These are phyloP conservation scores for Nannochloropsis salina DNA, from an alignment of 108 stramenopile genomes.

Conservation along the genomic window DNA sequence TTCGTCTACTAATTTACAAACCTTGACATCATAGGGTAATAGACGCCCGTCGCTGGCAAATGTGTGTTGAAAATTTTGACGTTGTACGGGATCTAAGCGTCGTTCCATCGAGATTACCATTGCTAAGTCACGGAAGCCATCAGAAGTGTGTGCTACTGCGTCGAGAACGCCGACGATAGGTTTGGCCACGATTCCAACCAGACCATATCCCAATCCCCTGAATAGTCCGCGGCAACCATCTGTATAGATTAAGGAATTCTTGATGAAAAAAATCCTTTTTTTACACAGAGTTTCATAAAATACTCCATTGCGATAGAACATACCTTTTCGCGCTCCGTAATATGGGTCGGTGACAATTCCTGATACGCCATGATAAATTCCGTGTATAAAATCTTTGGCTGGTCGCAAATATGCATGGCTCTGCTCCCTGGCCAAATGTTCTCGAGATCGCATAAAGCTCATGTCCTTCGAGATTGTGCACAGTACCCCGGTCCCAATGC, in stretches of 20 bases:
- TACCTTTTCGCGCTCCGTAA: not conserved
- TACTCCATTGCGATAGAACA: not conserved
- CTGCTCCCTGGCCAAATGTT: conserved; percentile 61
- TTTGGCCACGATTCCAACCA: conserved; percentile 46
- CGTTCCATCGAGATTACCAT: not conserved
- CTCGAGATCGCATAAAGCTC: conserved; percentile 68
- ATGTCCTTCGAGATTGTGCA: conserved; percentile 63
- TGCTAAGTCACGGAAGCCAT: conserved; percentile 48
- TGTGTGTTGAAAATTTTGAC: not conserved
- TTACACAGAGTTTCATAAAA: too few species aligned
- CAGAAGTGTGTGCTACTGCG: conserved; percentile 50
- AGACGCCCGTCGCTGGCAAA: not conserved
- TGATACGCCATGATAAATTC: conserved; percentile 62
- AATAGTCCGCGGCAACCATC: conserved; percentile 41
- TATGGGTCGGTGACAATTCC: conserved; percentile 66
- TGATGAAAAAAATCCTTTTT: too few species aligned
- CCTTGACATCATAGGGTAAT: not conserved
- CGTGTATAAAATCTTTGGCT: conserved; percentile 65
- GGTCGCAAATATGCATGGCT: conserved; percentile 64
- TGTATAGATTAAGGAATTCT: not conserved
- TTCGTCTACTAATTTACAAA: not conserved
- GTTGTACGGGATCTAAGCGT: not conserved
- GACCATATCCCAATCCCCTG: conserved; percentile 39
- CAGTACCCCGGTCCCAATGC: conserved; percentile 62
- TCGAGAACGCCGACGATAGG: conserved; percentile 53